Base-by-base conservation (phyloP, 805 yeast genomes). In the Yarrowia osloensis region DNA sequence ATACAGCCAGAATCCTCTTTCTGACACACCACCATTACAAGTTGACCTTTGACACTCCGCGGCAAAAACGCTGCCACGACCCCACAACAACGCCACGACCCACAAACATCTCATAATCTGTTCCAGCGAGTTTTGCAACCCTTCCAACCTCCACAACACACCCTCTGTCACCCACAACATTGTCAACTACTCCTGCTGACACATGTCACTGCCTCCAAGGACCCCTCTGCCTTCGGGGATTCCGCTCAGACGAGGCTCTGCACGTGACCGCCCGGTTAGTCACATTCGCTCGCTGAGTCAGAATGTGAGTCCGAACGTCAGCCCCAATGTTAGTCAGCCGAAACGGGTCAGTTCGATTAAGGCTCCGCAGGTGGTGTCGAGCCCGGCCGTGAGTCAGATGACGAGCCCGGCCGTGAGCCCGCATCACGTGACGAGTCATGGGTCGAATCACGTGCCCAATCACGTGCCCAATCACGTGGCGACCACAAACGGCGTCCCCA, bases 161-260 rank as follows among this genome's bases (percentile, higher is more conserved):
- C 6, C 47, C 46, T 21, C n/a, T 22, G n/a, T 21, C 29, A 22
- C 49, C 29, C 29, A 22, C 46, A 19, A 19, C 22, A n/a, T 37
- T 19, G 22, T 39, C 21, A 39, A 8, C 21, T n/a, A 39, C 50
- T 4, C 26, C 26, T 17, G 3, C 37, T 31, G 40, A 50, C 40
- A 21, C 57, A 50, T 50, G 57, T 50, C 57, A 33, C 21, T 33
- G n/a, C 55, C 37, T 50, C 40, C 57, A 50, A 31, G 57, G 57
- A 50, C 57, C 4, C 57, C 40, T 15, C 57, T 50, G 40, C 57
- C 57, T 26, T 50, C 57, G 6, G 57, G 57, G 11, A 50, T 50
- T 9, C 57, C 57, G 7, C 40, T 50, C 5, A 12, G 55, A 49
- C 11, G 57, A 15, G 57, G 57, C 7, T 11, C 47, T 11, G 9